Conservation (phyloP, 129 eudicot genomes). For the Centaurea solstitialis region DNA sequence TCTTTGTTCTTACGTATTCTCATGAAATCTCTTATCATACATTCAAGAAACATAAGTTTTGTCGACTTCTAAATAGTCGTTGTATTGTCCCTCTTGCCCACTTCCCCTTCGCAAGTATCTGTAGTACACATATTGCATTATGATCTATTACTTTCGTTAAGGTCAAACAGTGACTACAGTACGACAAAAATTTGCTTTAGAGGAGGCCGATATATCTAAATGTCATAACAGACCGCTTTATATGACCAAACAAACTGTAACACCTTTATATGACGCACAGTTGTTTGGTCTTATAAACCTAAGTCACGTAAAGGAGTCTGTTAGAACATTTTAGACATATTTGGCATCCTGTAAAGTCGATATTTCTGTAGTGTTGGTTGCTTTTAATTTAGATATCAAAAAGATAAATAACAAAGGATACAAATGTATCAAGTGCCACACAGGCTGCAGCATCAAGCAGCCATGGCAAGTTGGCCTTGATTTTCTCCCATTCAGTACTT, state of each 20-base stretch:
- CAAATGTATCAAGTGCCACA: constrained; percentile 79
- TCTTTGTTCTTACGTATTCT: constrained; percentile 20
- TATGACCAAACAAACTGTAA: too few species aligned
- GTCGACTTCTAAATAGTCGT: constrained; percentile 46
- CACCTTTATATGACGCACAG: too few species aligned
- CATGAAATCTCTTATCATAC: neutral
- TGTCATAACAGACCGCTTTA: neutral
- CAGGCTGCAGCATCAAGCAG: constrained; percentile 84
- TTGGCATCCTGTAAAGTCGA: neutral
- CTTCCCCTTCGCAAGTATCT: constrained; percentile 45
- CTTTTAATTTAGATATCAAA: neutral
- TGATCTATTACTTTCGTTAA: constrained; percentile 59
- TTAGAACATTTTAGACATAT: neutral
- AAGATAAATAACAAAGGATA: constrained; percentile 54
- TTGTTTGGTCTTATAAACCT: too few species aligned
- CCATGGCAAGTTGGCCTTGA: constrained; percentile 93
- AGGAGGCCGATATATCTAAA: neutral
- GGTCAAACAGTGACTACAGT: constrained; percentile 17
- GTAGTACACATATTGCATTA: constrained; percentile 86
- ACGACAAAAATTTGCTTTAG: neutral
- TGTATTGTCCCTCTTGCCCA: constrained; percentile 30
- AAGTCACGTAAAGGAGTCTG: too few species aligned
- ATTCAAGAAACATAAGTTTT: constrained; percentile 36
- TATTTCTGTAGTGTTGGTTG: neutral
- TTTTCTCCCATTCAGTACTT: constrained; percentile 63